Evolutionary conservation across 1,284 basidiomycete genomes (phyloP).

Genomic region (Rhodotorula sp.): DNA sequence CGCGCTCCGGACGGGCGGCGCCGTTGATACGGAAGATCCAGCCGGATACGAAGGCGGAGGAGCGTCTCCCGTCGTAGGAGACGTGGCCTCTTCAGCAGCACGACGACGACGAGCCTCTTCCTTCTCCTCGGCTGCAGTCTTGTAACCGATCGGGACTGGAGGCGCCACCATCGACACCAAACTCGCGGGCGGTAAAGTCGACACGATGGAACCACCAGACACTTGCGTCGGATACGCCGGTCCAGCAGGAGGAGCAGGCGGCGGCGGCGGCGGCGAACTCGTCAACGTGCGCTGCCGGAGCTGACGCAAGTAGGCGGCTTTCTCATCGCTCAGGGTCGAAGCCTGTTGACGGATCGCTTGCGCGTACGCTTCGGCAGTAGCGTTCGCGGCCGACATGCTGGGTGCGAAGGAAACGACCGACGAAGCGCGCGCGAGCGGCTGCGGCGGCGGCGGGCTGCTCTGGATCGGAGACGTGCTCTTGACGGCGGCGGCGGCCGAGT

Average conservation of each 20-base stretch:
- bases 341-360: constrained; percentile 8
- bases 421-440: constrained; percentile 6
- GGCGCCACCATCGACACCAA: not conserved
- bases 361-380: constrained; percentile 23
- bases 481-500: not conserved
- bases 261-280: not conserved
- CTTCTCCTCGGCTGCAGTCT: constrained; percentile 26
- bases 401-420: constrained; percentile 33
- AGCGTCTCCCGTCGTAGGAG: not conserved
- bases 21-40: not conserved
- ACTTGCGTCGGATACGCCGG: not conserved
- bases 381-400: constrained; percentile 24
- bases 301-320: constrained; percentile 28
- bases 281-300: constrained; percentile 10
- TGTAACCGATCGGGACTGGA: constrained; percentile 6
- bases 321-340: constrained; percentile 14
- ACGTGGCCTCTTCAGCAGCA: not conserved
- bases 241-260: not conserved
- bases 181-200: not conserved
- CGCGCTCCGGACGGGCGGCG: not conserved
- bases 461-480: not conserved
- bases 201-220: not conserved
- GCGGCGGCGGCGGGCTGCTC: not conserved
- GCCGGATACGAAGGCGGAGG: constrained; percentile 20
- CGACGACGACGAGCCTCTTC: constrained; percentile 11